phyloP scores from a whole-genome alignment of 306 rosid species.

The Benincasa hispida region DNA sequence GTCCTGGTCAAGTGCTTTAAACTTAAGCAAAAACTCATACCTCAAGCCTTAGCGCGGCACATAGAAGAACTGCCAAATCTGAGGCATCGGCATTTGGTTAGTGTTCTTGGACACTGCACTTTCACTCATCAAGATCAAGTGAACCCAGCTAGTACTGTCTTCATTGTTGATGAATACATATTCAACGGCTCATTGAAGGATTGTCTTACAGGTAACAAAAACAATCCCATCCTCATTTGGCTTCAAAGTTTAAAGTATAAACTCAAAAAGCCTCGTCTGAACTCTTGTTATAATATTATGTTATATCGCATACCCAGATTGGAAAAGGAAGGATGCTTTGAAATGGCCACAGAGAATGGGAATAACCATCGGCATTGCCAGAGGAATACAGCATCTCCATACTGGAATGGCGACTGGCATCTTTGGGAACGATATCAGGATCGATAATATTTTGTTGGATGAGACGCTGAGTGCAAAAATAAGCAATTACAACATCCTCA shows the following conservation, averaged over 20 bases:
- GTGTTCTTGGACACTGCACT: constrained; percentile 64
- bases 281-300: background rate
- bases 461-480: constrained; percentile 53
- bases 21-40: constrained; percentile 35
- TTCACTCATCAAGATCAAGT: constrained; percentile 44
- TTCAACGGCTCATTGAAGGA: constrained; percentile 44
- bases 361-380: constrained; percentile 47
- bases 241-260: background rate
- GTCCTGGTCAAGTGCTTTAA: constrained; percentile 43
- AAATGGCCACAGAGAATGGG: constrained; percentile 95
- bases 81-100: constrained; percentile 76
- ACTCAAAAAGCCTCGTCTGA: background rate
- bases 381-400: constrained; percentile 75
- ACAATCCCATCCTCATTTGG: background rate
- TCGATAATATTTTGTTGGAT: constrained; percentile 54
- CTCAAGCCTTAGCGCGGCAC: constrained; percentile 27
- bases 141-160: constrained; percentile 32
- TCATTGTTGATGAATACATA: constrained; percentile 47
- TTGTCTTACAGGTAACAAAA: constrained; percentile 48
- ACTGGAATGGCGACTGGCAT: constrained; percentile 45
- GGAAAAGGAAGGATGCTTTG: constrained; percentile 53
- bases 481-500: constrained; percentile 60
- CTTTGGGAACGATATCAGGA: constrained; percentile 56
- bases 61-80: constrained; percentile 44
- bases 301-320: constrained; percentile 28